Conservation (phyloP, 345 rosid species). For the Populus euphratica region DNA sequence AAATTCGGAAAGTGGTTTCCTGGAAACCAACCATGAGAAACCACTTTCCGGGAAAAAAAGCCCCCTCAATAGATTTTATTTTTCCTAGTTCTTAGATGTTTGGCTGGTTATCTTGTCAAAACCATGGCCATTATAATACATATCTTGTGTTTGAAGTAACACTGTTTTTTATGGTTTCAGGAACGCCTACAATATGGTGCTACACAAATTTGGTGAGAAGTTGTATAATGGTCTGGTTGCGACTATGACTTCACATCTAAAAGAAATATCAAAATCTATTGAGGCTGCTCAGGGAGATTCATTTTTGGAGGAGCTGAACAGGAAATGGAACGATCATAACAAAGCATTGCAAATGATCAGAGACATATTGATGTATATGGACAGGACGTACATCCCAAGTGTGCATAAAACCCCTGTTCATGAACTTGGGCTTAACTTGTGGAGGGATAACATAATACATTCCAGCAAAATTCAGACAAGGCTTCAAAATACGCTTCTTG, state of each 20-base stretch:
- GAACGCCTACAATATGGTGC: constrained; percentile 98
- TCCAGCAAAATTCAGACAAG: constrained; percentile 69
- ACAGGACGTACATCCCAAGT: constrained; percentile 81
- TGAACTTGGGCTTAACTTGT: constrained; percentile 80
- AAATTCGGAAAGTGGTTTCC: too few relatives aligned
- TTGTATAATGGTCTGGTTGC: constrained; percentile 72
- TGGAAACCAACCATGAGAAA: too few relatives aligned
- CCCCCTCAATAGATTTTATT: not conserved
- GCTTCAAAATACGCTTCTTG: constrained; percentile 77
- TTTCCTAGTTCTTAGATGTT: not conserved
- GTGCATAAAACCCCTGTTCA: constrained; percentile 82
- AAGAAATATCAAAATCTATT: constrained; percentile 65
- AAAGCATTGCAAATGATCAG: constrained; percentile 96
- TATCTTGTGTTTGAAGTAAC: not conserved
- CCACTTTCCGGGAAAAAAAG: too few relatives aligned
- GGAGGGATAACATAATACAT: constrained; percentile 86
- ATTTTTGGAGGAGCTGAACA: constrained; percentile 84
- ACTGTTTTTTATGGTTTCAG: constrained; percentile 34
- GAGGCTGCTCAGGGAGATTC: constrained; percentile 94
- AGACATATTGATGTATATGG: constrained; percentile 98
- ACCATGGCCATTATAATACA: not conserved
- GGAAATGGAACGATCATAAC: constrained; percentile 97
- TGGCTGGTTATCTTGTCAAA: not conserved
- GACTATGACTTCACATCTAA: constrained; percentile 90
- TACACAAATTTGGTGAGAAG: constrained; percentile 92